A percentile compares a stretch with the other conserved stretches of the same genome.
phyloP scores from a whole-genome alignment of 495 filamentous ascomycete species.

The Penicillium fimorum region DNA sequence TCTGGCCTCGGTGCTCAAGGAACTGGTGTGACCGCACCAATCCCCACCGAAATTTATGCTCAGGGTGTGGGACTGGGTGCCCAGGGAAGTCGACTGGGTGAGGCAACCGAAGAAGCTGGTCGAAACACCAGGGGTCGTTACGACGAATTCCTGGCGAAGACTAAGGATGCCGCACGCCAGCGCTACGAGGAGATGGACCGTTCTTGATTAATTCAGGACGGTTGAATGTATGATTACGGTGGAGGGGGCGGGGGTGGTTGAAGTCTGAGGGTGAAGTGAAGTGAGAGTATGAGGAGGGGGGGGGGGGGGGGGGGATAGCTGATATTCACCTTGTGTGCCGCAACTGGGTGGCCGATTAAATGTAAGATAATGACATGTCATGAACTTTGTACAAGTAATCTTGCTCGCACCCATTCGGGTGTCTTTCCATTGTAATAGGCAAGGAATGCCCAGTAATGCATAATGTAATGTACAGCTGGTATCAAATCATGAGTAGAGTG shows the following conservation, averaged over 20 bases:
- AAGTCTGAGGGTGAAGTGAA: neutral
- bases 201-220: slow-evolving; percentile 3
- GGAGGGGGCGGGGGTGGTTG: neutral
- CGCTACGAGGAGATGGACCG: slow-evolving; percentile 64
- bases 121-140: slow-evolving; percentile 68
- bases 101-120: slow-evolving; percentile 76
- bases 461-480: slow-evolving; percentile 27
- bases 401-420: neutral
- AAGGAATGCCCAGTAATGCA: neutral
- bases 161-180: slow-evolving; percentile 75
- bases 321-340: neutral
- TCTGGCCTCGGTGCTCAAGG: slow-evolving; percentile 79
- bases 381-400: neutral
- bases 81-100: slow-evolving; percentile 77
- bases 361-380: slow-evolving; percentile 2
- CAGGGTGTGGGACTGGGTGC: slow-evolving; percentile 85
- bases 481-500: slow-evolving; percentile 19
- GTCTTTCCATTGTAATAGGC: neutral
- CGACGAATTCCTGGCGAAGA: slow-evolving; percentile 73
- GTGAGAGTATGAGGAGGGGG: neutral
- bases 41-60: slow-evolving; percentile 75
- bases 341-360: neutral
- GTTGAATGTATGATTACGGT: neutral
- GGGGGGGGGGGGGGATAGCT: neutral
- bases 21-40: slow-evolving; percentile 71